phyloP scores from a whole-genome alignment of 208 protist genomes.

The Wallacemonas sp. region DNA sequence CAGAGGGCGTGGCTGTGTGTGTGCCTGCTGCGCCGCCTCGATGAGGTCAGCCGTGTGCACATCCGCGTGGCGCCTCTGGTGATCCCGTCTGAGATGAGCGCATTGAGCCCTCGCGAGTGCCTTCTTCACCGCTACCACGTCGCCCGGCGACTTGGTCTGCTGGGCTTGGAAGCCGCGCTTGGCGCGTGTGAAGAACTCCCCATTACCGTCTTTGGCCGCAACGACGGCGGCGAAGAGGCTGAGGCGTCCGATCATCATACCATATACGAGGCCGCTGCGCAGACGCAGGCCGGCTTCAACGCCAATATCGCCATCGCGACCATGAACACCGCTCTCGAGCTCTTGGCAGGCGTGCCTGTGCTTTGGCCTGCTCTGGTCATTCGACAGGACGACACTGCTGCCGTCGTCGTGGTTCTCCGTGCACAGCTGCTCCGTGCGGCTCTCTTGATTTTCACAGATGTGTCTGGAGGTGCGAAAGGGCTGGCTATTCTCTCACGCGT shows the following conservation, averaged over 20 bases:
- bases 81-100: conserved; percentile 3
- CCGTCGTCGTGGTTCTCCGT: conserved; percentile 1
- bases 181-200: background rate
- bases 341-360: conserved; percentile 19
- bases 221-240: background rate
- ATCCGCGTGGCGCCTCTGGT: background rate
- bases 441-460: conserved; percentile 21
- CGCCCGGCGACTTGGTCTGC: conserved; percentile 23
- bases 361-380: conserved; percentile 17
- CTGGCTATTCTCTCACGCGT: conserved; percentile 10
- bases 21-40: conserved; percentile 42
- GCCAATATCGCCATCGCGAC: background rate
- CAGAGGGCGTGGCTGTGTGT: conserved; percentile 39
- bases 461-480: conserved; percentile 21
- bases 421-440: conserved; percentile 22
- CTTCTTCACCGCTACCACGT: conserved; percentile 31
- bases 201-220: background rate
- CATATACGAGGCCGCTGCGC: background rate
- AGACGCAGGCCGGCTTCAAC: background rate
- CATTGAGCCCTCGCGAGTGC: conserved; percentile 22
- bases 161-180: conserved; percentile 20
- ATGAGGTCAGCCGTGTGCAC: conserved; percentile 26
- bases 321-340: conserved; percentile 3
- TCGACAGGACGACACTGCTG: too few relatives aligned
- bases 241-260: too few relatives aligned